These are phyloP conservation scores for Aspergillus piperis DNA, from an alignment of 2,329 filamentous ascomycete genomes.

Conservation along the genomic window DNA sequence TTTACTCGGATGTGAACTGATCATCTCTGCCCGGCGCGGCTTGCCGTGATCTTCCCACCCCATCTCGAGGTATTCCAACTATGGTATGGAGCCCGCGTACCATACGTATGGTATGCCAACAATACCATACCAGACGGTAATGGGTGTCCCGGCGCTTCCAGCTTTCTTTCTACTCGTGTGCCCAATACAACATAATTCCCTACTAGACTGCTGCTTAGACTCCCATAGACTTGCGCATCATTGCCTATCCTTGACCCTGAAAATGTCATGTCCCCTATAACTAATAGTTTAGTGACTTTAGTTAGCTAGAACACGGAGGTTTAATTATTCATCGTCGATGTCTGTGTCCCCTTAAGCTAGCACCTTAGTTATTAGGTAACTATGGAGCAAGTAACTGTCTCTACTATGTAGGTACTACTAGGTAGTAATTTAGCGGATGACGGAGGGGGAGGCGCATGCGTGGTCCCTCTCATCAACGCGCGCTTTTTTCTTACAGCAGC, in stretches of 20 bases:
- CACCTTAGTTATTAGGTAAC: no score
- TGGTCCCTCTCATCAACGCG: neutral
- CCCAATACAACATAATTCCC: neutral
- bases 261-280: neutral
- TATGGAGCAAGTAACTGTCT: no score
- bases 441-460: neutral
- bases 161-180: neutral
- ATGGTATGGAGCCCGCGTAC: neutral
- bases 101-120: neutral
- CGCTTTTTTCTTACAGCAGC: no score
- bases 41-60: constrained; percentile 21
- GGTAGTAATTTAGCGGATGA: no score
- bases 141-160: neutral
- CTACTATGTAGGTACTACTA: no score
- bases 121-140: constrained; percentile 10
- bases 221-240: constrained; percentile 10
- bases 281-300: no score
- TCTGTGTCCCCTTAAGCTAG: neutral
- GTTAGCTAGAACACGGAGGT: neutral
- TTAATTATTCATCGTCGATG: neutral
- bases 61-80: neutral
- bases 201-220: constrained; percentile 8
- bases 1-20: constrained; percentile 23
- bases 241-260: constrained; percentile 1
- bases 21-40: constrained; percentile 19